Evolutionary conservation across 768 basidiomycete species (phyloP).

Genomic region (Pulveroboletus sp.): DNA sequence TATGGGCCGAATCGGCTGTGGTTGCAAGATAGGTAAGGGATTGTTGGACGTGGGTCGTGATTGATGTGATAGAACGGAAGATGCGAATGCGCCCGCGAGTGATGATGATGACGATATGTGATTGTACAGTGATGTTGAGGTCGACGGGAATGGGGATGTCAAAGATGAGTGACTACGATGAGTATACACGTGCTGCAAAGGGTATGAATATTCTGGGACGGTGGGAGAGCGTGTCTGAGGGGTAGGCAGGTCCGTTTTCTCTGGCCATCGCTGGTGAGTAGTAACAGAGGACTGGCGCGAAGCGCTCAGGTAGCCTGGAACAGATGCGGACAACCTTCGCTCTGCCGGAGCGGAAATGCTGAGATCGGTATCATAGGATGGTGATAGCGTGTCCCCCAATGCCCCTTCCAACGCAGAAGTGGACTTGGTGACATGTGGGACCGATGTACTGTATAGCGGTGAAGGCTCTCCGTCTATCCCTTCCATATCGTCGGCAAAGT

Average conservation of each 20-base stretch:
- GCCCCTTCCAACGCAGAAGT: conserved; percentile 32
- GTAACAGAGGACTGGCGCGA: conserved; percentile 16
- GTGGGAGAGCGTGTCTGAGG: neutral
- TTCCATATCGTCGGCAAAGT: conserved; percentile 32
- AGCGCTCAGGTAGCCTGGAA: conserved; percentile 26
- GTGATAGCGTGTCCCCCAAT: conserved; percentile 21
- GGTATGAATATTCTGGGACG: too few species aligned
- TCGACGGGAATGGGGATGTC: conserved; percentile 17
- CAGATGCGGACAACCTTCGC: conserved; percentile 29
- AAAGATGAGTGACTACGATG: conserved; percentile 19
- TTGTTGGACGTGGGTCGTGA: conserved; percentile 9
- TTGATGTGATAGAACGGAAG: conserved; percentile 11
- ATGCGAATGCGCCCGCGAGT: conserved; percentile 26
- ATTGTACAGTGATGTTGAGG: conserved; percentile 17
- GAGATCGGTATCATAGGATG: conserved; percentile 8
- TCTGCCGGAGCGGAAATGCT: conserved; percentile 19
- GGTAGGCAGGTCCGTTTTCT: conserved; percentile 15
- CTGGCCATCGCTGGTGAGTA: conserved; percentile 14
- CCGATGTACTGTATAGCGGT: conserved; percentile 19
- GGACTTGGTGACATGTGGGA: conserved; percentile 26
- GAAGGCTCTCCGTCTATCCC: conserved; percentile 20
- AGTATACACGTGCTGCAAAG: conserved; percentile 20
- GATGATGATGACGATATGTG: conserved; percentile 17
- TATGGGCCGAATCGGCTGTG: conserved; percentile 33
- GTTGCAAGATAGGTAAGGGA: conserved; percentile 28